These are phyloP conservation scores for Pseudevernia furfuracea DNA, from an alignment of 495 filamentous ascomycete species.

Conservation along the genomic window DNA sequence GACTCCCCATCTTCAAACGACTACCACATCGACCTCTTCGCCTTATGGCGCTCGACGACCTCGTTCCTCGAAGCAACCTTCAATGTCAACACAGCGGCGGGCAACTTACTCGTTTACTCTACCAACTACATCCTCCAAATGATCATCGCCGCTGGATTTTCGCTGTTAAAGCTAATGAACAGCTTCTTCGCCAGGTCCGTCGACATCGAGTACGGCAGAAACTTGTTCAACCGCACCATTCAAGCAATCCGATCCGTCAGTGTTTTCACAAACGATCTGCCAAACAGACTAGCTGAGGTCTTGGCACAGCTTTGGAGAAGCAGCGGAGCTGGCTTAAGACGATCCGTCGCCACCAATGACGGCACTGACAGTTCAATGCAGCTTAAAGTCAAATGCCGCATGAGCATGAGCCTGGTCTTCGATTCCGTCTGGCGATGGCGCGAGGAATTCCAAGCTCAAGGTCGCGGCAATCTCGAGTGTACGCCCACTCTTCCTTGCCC, in stretches of 20 bases:
- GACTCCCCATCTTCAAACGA: slow-evolving; percentile 65
- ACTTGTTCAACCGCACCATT: slow-evolving; percentile 70
- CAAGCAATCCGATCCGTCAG: slow-evolving; percentile 68
- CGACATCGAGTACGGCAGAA: slow-evolving; percentile 64
- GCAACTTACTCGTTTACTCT: slow-evolving; percentile 55
- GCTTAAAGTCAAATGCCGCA: slow-evolving; percentile 78
- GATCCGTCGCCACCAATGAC: slow-evolving; percentile 55
- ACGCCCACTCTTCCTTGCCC: slow-evolving; percentile 29
- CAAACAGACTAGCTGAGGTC: slow-evolving; percentile 78
- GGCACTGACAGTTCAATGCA: slow-evolving; percentile 58
- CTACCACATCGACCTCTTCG: slow-evolving; percentile 69
- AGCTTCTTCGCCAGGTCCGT: slow-evolving; percentile 71
- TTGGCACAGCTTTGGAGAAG: slow-evolving; percentile 89
- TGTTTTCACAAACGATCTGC: slow-evolving; percentile 74
- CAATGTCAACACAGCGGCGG: slow-evolving; percentile 45
- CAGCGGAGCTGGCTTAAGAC: slow-evolving; percentile 43
- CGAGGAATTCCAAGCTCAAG: slow-evolving; percentile 74
- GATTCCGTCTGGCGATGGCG: slow-evolving; percentile 93
- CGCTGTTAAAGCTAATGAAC: slow-evolving; percentile 75
- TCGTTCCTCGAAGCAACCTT: slow-evolving; percentile 68
- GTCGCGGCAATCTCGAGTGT: slow-evolving; percentile 72
- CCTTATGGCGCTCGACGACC: slow-evolving; percentile 67
- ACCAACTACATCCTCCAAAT: slow-evolving; percentile 90
- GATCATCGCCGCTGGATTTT: slow-evolving; percentile 80
- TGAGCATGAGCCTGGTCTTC: slow-evolving; percentile 89